phyloP scores from a whole-genome alignment of 345 rosid species.

The Abelmoschus esculentus region DNA sequence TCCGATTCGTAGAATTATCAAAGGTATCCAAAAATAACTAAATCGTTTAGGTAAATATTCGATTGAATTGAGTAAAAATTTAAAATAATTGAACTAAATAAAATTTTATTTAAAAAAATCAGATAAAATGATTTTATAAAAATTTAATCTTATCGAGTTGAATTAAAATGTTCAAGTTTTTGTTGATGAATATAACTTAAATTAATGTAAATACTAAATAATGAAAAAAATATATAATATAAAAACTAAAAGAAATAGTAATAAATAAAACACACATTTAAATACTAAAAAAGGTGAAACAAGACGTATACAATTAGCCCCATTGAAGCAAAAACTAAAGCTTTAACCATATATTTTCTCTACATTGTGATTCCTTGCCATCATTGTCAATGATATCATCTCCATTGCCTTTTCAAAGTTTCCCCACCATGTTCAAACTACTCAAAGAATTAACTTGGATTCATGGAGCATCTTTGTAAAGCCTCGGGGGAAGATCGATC shows the following conservation, averaged over 20 bases:
- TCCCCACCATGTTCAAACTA: neutral
- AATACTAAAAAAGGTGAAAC: neutral
- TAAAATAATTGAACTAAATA: no score
- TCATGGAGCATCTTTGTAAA: neutral
- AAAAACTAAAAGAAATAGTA: neutral
- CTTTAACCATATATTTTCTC: neutral
- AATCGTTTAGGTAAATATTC: no score
- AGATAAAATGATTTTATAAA: no score
- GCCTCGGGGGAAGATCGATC: neutral
- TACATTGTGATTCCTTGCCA: conserved; percentile 11
- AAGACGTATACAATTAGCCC: conserved; percentile 22
- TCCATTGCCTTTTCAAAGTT: neutral
- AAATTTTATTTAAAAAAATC: no score
- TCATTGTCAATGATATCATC: conserved; percentile 10
- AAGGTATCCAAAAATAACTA: no score
- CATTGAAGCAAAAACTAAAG: neutral
- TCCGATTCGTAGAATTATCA: no score
- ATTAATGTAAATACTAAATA: no score
- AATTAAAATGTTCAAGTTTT: no score
- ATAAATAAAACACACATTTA: neutral
- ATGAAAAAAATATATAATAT: no score
- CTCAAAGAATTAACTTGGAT: conserved; percentile 11
- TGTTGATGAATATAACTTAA: no score
- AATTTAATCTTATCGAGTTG: no score
- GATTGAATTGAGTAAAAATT: no score